Base-by-base conservation (phyloP, 352 stramenopile genomes). In the Pelagophyceae sp. region DNA sequence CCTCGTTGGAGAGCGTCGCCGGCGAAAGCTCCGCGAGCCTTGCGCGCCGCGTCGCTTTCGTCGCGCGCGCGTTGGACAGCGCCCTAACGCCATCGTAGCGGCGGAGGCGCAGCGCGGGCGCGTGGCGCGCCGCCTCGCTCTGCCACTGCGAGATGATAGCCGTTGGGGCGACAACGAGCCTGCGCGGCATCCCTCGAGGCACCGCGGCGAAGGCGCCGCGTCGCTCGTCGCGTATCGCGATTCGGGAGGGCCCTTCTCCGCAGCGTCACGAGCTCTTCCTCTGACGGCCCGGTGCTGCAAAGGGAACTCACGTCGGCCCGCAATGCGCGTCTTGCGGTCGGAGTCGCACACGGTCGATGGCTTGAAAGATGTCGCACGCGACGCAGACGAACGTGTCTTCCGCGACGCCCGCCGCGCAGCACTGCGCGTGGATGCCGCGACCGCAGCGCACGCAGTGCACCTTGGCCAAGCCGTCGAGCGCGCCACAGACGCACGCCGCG, bases 91-190 rank as follows among this genome's bases (percentile, higher is more conserved):
- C 77, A 32, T 77, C 40, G 72, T 80, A 80, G 45, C 37, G 29
- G 31, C 67, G 15, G 5, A 80, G 71, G 2, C n/a, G 20, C 20
- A 80, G 38, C 38, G 67, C 51, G 25, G 67, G 67, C 20, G 93
- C 88, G 79, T 97, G 92, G 6, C 86, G 83, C 67, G 85, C 84
- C 54, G 97, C 86, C 79, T 97, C 93, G 0, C 82, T 81, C 40
- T 91, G 81, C 93, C 93, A 97, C 80, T 97, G 93, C 40, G 86
- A 80, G 58, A 94, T 80, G 77, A 97, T 97, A 29, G 92, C 85
- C 72, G 91, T 83, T 0, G 93, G 93, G 0, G 90, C 94, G 0
- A 97, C 91, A 64, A 97, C 96, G n/a, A 97, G 81, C 32, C 92
- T 97, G 17, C 90, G 83, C 58, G 80, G 72, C 72, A 76, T 82